Percentiles rank a stretch among this genome's conserved stretches.
Conservation (phyloP, 1,284 basidiomycete genomes). For the Chondrostereum purpureum region DNA sequence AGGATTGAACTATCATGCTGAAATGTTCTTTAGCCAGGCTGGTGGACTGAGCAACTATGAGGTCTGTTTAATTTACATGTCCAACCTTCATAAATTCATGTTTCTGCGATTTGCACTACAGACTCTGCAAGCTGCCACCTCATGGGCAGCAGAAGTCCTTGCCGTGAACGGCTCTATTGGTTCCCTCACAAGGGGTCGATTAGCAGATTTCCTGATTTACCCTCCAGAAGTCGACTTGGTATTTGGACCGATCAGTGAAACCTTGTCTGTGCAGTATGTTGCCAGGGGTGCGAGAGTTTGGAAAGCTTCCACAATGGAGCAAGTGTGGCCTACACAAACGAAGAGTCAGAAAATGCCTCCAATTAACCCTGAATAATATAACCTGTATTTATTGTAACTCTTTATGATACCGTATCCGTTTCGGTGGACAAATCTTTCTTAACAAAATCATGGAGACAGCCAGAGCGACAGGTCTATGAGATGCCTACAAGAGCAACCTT, state of each 20-base stretch:
- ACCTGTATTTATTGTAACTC: too few species aligned
- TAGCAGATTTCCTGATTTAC: slow-evolving; percentile 64
- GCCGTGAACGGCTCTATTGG: slow-evolving; percentile 57
- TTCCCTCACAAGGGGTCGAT: slow-evolving; percentile 53
- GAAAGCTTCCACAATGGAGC: slow-evolving; percentile 58
- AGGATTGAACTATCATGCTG: slow-evolving; percentile 68
- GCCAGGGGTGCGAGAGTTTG: slow-evolving; percentile 60
- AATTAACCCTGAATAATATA: slow-evolving; percentile 47
- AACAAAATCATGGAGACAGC: too few species aligned
- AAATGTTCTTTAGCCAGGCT: slow-evolving; percentile 55
- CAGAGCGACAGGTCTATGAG: too few species aligned
- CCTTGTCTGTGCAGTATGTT: slow-evolving; percentile 46
- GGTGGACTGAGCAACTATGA: slow-evolving; percentile 51
- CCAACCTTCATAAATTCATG: background rate
- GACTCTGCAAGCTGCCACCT: slow-evolving; percentile 63
- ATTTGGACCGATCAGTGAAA: slow-evolving; percentile 40
- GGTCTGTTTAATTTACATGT: slow-evolving; percentile 18
- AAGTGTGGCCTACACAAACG: slow-evolving; percentile 62
- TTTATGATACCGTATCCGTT: too few species aligned
- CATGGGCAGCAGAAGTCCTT: slow-evolving; percentile 55
- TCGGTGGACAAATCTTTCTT: too few species aligned
- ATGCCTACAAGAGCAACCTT: too few species aligned
- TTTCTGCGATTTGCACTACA: slow-evolving; percentile 18
- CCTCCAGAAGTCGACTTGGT: slow-evolving; percentile 51
- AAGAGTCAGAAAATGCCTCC: slow-evolving; percentile 46